A percentile compares a stretch with the other conserved stretches of the same genome.
phyloP scores from a whole-genome alignment of 805 yeast species.

The Candida koratica region DNA sequence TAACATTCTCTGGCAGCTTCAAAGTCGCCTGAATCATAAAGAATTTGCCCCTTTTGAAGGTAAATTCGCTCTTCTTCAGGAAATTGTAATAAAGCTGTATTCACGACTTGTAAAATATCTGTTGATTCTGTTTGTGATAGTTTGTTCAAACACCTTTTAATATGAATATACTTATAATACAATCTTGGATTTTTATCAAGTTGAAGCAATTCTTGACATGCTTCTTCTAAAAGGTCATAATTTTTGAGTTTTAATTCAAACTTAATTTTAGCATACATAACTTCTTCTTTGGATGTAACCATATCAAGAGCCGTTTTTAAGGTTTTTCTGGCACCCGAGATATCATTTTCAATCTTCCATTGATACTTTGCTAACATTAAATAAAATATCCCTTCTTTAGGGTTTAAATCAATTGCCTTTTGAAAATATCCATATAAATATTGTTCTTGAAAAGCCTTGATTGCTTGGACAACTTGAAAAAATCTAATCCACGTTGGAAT shows the following conservation, averaged over 20 bases:
- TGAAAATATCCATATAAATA: constrained; percentile 42
- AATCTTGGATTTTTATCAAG: constrained; percentile 34
- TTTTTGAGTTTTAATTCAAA: constrained; percentile 47
- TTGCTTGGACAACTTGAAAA: constrained; percentile 27
- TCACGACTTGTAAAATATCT: constrained; percentile 23
- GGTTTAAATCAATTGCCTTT: constrained; percentile 48
- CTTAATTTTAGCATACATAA: constrained; percentile 73
- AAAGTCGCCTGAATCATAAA: constrained; percentile 30
- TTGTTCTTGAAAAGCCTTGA: constrained; percentile 9
- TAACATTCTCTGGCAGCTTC: constrained; percentile 46
- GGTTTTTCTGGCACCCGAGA: constrained; percentile 50
- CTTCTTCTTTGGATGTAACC: constrained; percentile 46
- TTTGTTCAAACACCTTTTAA: constrained; percentile 16
- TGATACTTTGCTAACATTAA: constrained; percentile 71
- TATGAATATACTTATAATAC: constrained; percentile 50
- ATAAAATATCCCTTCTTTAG: constrained; percentile 48
- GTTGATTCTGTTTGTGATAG: constrained; percentile 1
- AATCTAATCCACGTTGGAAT: constrained; percentile 48
- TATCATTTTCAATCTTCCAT: constrained; percentile 48
- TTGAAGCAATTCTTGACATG: constrained; percentile 21
- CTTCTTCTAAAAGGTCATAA: constrained; percentile 35
- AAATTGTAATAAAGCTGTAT: constrained; percentile 46
- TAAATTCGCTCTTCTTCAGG: constrained; percentile 52
- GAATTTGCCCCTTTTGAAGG: constrained; percentile 58
- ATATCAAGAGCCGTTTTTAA: constrained; percentile 44